A percentile compares a stretch with the other conserved stretches of the same genome.
These are phyloP conservation scores for Fusarium citri DNA, from an alignment of 2,329 filamentous ascomycete genomes.

Conservation along the genomic window DNA sequence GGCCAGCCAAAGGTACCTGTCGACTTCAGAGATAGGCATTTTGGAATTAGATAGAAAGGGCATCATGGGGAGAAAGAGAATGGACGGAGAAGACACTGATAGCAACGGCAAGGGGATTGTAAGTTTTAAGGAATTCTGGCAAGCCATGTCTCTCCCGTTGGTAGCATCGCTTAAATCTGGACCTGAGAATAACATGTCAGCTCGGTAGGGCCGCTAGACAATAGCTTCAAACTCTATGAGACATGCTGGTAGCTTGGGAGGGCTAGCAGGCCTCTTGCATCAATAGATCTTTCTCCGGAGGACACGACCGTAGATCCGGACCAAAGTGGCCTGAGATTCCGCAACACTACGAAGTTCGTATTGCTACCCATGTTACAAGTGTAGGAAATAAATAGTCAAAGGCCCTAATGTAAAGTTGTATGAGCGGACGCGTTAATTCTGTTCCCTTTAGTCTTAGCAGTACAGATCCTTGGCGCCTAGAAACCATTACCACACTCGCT, in stretches of 20 bases:
- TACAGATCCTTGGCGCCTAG: neutral
- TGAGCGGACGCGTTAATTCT: neutral
- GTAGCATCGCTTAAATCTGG: slow-evolving; percentile 11
- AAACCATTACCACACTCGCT: neutral
- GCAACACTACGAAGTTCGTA: neutral
- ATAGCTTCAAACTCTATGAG: slow-evolving; percentile 16
- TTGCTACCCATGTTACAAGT: neutral
- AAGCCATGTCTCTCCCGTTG: slow-evolving; percentile 13
- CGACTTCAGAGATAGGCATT: slow-evolving; percentile 23
- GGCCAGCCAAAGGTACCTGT: slow-evolving; percentile 35
- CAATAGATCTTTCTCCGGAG: slow-evolving; percentile 1
- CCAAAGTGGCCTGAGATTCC: neutral
- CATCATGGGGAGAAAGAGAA: too few relatives aligned
- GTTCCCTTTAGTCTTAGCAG: neutral
- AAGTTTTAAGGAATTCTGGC: slow-evolving; percentile 1
- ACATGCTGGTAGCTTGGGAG: neutral
- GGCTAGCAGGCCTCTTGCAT: neutral
- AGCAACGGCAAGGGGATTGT: neutral
- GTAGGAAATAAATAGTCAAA: neutral
- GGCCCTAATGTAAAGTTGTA: neutral
- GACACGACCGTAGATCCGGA: neutral
- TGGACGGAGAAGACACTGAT: neutral
- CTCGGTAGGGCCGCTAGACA: slow-evolving; percentile 2
- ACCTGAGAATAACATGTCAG: neutral
- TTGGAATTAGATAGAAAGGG: neutral